A percentile compares a stretch with the other conserved stretches of the same genome.
phyloP scores from a whole-genome alignment of 495 filamentous ascomycete genomes.

The Talaromyces proteolyticus region DNA sequence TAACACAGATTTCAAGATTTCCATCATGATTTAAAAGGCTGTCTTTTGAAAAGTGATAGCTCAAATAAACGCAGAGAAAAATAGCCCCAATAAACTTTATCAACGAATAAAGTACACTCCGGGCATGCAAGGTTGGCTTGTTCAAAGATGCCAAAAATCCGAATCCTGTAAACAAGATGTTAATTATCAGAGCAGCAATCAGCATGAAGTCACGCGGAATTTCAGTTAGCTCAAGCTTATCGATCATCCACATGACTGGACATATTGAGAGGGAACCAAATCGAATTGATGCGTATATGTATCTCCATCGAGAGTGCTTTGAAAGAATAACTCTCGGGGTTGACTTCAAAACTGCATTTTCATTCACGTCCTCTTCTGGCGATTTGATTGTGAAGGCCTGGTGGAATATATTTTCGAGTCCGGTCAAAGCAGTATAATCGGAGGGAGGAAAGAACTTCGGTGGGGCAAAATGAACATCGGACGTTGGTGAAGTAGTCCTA shows the following conservation, averaged over 20 bases:
- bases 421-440: slow-evolving; percentile 37
- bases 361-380: slow-evolving; percentile 25
- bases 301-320: not conserved
- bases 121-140: not conserved
- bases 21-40: not conserved
- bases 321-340: too few relatives aligned
- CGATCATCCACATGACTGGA: not conserved
- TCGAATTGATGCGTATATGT: not conserved
- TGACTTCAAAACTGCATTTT: not conserved
- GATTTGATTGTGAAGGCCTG: slow-evolving; percentile 35
- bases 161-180: slow-evolving; percentile 4
- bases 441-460: slow-evolving; percentile 46
- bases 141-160: slow-evolving; percentile 1
- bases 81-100: not conserved
- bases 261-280: not conserved
- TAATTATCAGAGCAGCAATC: not conserved
- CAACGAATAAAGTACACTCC: slow-evolving; percentile 1
- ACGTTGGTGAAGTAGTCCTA: slow-evolving; percentile 11
- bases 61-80: not conserved
- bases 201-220: slow-evolving; percentile 1
- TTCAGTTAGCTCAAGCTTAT: not conserved
- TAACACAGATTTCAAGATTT: not conserved
- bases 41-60: slow-evolving; percentile 1
- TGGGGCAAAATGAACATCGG: slow-evolving; percentile 34
- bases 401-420: slow-evolving; percentile 42